Conservation (phyloP, 192 early-diverging fungal species). For the Umbelopsis ramanniana region DNA sequence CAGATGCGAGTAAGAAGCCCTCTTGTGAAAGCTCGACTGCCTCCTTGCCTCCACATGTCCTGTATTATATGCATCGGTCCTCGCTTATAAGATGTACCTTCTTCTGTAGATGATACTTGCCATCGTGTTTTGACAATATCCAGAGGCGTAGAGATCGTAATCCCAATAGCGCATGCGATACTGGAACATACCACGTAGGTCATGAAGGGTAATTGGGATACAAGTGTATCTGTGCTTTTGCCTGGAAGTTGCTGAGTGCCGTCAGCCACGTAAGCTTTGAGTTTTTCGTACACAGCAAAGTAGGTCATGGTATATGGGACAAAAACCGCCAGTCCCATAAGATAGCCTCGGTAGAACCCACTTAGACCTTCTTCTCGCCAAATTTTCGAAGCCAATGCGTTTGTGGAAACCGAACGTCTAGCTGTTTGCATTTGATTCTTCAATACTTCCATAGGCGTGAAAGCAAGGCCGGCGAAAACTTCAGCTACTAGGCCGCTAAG, state of each 20-base stretch:
- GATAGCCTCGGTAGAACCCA: constrained; percentile 79
- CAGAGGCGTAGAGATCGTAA: constrained; percentile 64
- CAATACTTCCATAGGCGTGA: constrained; percentile 88
- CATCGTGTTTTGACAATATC: constrained; percentile 86
- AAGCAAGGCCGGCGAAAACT: constrained; percentile 66
- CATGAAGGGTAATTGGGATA: constrained; percentile 51
- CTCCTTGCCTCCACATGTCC: constrained; percentile 57
- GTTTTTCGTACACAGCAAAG: constrained; percentile 70
- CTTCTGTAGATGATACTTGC: constrained; percentile 57
- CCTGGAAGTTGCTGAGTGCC: neutral
- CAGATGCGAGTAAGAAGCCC: constrained; percentile 71
- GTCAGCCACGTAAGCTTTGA: constrained; percentile 38
- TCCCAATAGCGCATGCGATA: constrained; percentile 60
- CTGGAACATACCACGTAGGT: constrained; percentile 65
- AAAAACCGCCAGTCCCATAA: constrained; percentile 74
- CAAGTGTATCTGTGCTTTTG: neutral
- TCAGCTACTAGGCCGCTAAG: constrained; percentile 67
- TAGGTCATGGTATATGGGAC: constrained; percentile 75
- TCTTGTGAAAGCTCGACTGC: constrained; percentile 62
- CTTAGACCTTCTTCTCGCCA: constrained; percentile 58
- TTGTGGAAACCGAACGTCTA: constrained; percentile 12
- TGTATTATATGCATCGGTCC: constrained; percentile 46
- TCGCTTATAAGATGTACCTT: constrained; percentile 28
- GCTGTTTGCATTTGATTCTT: constrained; percentile 73
- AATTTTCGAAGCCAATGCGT: constrained; percentile 52